Evolutionary conservation across 306 rosid genomes (phyloP), one percentile per base, ranked within the genome.

Genomic region (Fragaria iinumae): DNA sequence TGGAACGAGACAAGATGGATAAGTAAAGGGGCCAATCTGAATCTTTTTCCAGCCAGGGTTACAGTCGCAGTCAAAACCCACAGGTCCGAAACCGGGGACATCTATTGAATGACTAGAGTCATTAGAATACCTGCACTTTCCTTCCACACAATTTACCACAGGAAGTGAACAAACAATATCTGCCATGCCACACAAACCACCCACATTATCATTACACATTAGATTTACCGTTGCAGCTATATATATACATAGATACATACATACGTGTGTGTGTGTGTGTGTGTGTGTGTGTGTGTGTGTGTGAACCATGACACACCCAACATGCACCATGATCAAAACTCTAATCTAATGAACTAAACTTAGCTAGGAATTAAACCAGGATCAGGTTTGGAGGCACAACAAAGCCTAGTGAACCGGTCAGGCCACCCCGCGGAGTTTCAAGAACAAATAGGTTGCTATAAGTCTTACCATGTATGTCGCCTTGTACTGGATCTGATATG

Each of bases 11-110:
- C 85, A 83, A 67, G 81, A 18, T 14, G 85, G 83, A 50, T 75
- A 67, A 34, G 69, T 49, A 69, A 80, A 52, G 27, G 57, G 41
- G 38, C 82, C 87, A 77, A 83, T 49, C 65, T 67, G 74, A 8
- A 53, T 73, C 77, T 71, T 27, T 47, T 45, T 75, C 83, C 80
- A 80, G 67, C 83, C 85, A 74, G 81, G 60, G 43, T 75, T 1
- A 59, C 87, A 86, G 44, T 80, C 87, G 29, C 85, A 86, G 11
- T 86, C 78, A 27, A 80, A 83, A 32, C 89, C 85, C 41, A 43
- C 69, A 32, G 1, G n/a, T 34, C 69, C 69, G 44, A 32, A 2
- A 14, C 0, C 5, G 7, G 69, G 69, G 23, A 64, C 44, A 10
- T 0, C 0, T 32, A 64, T 17, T 16, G 67, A 64, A 4, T 78